A percentile compares a stretch with the other conserved stretches of the same genome.
Evolutionary conservation across 176 grass and related monocot genomes (phyloP).

Genomic region (Zoysia pacifica): DNA sequence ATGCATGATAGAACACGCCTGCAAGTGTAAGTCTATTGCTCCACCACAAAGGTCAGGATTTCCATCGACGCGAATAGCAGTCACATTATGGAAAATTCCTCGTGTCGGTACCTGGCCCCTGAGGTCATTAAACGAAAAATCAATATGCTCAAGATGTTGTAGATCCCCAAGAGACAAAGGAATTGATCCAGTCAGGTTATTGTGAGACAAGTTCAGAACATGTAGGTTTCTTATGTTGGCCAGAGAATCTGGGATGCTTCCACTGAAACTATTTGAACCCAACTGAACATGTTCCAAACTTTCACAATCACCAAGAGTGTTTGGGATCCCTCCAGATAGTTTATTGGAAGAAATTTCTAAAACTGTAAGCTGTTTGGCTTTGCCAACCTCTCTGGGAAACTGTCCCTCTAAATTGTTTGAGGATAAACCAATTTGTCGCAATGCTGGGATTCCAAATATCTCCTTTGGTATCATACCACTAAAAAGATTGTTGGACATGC

Average conservation of each 20-base stretch:
- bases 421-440: neutral
- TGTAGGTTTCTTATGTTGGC: neutral
- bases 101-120: constrained; percentile 21
- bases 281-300: constrained; percentile 14
- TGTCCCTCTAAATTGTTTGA: neutral
- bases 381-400: neutral
- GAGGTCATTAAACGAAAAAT: constrained; percentile 33
- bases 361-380: neutral
- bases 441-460: constrained; percentile 13
- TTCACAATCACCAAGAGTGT: neutral
- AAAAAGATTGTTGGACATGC: neutral
- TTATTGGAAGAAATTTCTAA: constrained; percentile 28
- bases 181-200: constrained; percentile 31
- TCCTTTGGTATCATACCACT: neutral
- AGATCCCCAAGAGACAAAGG: neutral
- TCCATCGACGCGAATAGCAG: neutral
- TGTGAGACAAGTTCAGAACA: constrained; percentile 26
- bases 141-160: neutral
- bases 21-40: neutral
- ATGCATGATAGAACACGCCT: neutral
- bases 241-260: constrained; percentile 18
- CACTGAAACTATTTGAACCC: constrained; percentile 15
- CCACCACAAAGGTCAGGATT: constrained; percentile 36
- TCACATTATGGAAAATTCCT: constrained; percentile 26
- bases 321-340: constrained; percentile 37